Evolutionary conservation across 2,329 filamentous ascomycete species (phyloP), one percentile per base, ranked within the genome.

Genomic region (Verticillium longisporum): DNA sequence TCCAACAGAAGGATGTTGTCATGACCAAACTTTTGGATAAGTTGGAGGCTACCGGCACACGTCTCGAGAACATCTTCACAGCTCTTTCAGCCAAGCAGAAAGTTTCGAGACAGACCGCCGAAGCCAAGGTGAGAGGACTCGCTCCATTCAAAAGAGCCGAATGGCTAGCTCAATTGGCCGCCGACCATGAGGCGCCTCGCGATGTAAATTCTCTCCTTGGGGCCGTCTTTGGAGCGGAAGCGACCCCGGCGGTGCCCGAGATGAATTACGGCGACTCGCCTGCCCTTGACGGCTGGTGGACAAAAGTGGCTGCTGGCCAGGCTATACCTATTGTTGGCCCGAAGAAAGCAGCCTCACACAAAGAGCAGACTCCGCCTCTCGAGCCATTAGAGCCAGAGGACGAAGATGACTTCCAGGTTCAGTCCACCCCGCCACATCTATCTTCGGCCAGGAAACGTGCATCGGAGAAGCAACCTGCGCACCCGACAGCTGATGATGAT

Each of bases 21-120:
- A 77, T 86, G 45, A 69, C 70, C 11, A 82, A 78, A 63, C 70
- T 86, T 15, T 65, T 80, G 4, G 82, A 85, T 66, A 85, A 85
- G 69, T 71, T 86, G 0, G 81, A 82, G 61, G 75, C 77, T 1
- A 76, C 78, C 58, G 80, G 81, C 2, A 80, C 74, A 0, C 79
- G 82, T 0, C 69, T 85, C 9, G 83, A 85, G 61, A 75, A 82
- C 63, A 74, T 84, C 10, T 86, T 86, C 68, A 79, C 79, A 36
- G 66, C 75, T 6, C 70, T 85, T 3, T 77, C 80, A 2, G 62
- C 59, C 2, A 82, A 80, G 63, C 78, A 78, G 54, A 81, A 77
- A 62, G 68, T 78, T 6, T 75, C 75, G 4, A 75, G 82, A 59
- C 68, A 73, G 4, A 68, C 68, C 4, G 81, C 81, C 4, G 78